A percentile compares a stretch with the other conserved stretches of the same genome.
Conservation (phyloP, 2,329 filamentous ascomycete genomes). For the Colletotrichum theobromicola region DNA sequence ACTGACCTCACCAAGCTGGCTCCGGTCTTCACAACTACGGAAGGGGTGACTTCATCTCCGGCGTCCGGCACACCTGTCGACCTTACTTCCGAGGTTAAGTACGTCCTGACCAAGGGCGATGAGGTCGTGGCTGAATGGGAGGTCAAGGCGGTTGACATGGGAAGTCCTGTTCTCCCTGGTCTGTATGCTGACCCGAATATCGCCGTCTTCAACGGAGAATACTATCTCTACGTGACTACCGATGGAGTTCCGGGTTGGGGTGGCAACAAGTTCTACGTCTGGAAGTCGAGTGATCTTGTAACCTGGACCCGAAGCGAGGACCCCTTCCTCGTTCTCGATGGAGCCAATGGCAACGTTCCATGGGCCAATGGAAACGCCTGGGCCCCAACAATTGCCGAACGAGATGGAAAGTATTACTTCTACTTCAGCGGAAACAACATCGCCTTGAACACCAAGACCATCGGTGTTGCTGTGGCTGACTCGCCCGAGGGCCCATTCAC, state of each 20-base stretch:
- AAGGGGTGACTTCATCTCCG: slow-evolving; percentile 22
- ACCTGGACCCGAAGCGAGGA: slow-evolving; percentile 44
- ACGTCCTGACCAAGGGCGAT: slow-evolving; percentile 17
- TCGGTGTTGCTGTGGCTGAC: slow-evolving; percentile 64
- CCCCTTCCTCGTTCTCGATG: slow-evolving; percentile 50
- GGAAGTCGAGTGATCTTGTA: slow-evolving; percentile 49
- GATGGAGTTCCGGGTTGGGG: slow-evolving; percentile 51
- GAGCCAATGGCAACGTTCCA: slow-evolving; percentile 57
- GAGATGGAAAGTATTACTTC: slow-evolving; percentile 67
- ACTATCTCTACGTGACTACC: slow-evolving; percentile 53
- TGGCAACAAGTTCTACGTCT: slow-evolving; percentile 51
- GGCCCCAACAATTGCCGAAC: slow-evolving; percentile 67
- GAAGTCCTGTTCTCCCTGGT: slow-evolving; percentile 41
- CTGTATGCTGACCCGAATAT: slow-evolving; percentile 54
- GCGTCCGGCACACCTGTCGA: slow-evolving; percentile 23
- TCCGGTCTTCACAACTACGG: slow-evolving; percentile 23
- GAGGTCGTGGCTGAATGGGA: slow-evolving; percentile 12
- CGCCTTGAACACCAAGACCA: slow-evolving; percentile 57
- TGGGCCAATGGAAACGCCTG: slow-evolving; percentile 72
- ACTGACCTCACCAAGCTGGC: slow-evolving; percentile 22
- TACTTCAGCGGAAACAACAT: slow-evolving; percentile 63
- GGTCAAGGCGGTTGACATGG: slow-evolving; percentile 22
- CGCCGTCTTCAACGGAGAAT: slow-evolving; percentile 44
- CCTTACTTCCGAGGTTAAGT: slow-evolving; percentile 19
- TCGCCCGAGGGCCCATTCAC: slow-evolving; percentile 65